These are phyloP conservation scores for Onygena corvina DNA, from an alignment of 2,329 filamentous ascomycete species.

Conservation along the genomic window DNA sequence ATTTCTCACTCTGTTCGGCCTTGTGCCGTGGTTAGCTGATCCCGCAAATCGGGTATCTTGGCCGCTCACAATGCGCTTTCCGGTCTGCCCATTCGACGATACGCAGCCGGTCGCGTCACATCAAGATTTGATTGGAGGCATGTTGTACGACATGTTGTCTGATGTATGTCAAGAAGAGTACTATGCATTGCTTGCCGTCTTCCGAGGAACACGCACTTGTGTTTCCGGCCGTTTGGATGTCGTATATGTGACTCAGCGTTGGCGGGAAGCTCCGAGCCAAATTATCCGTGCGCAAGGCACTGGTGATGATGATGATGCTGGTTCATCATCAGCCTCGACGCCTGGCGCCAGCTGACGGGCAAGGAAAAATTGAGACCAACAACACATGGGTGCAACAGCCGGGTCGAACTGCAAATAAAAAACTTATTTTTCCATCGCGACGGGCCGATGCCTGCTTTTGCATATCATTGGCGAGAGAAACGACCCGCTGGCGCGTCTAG, in stretches of 20 bases:
- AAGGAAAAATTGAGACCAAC: background rate
- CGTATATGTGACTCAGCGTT: background rate
- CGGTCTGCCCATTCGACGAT: background rate
- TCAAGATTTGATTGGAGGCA: background rate
- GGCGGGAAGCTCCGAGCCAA: slow-evolving; percentile 2
- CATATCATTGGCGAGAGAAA: slow-evolving; percentile 1
- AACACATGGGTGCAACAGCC: background rate
- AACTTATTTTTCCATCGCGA: slow-evolving; percentile 2
- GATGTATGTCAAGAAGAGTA: too few species aligned
- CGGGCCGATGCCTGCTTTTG: slow-evolving; percentile 3
- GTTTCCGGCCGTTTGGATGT: background rate
- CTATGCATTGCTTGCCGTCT: background rate
- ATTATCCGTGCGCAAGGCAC: background rate
- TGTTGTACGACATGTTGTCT: too few species aligned
- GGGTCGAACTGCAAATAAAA: background rate
- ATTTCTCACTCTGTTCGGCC: background rate
- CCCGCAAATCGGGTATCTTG: background rate
- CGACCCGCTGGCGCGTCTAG: slow-evolving; percentile 5
- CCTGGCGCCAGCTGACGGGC: slow-evolving; percentile 1
- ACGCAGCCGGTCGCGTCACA: background rate
- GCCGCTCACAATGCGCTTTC: background rate
- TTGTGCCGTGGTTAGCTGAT: background rate
- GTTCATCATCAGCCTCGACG: slow-evolving; percentile 6
- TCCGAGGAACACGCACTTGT: background rate
- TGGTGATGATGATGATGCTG: background rate